Percentiles rank a stretch among this genome's conserved stretches.
phyloP scores from a whole-genome alignment of 768 basidiomycete genomes.

The Hemileccinum rubropunctum region DNA sequence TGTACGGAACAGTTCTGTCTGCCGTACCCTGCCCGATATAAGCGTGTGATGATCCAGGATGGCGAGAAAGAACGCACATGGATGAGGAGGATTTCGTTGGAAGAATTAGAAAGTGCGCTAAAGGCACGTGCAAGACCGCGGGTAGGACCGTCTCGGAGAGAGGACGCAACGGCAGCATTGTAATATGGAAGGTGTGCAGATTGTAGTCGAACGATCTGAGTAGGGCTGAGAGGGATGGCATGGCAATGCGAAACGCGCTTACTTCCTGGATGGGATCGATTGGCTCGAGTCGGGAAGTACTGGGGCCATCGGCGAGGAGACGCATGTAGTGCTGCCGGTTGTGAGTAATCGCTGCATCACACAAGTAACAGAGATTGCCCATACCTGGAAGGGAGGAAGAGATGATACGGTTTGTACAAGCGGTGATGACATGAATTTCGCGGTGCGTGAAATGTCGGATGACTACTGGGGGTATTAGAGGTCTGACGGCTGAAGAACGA shows the following conservation, averaged over 20 bases:
- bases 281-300: slow-evolving; percentile 12
- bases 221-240: neutral
- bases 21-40: slow-evolving; percentile 28
- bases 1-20: slow-evolving; percentile 33
- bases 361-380: slow-evolving; percentile 18
- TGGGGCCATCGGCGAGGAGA: slow-evolving; percentile 41
- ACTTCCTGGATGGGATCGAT: slow-evolving; percentile 45
- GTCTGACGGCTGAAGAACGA: neutral
- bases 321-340: slow-evolving; percentile 48
- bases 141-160: slow-evolving; percentile 68
- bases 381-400: slow-evolving; percentile 58
- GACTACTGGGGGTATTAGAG: slow-evolving; percentile 37
- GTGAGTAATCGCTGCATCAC: neutral
- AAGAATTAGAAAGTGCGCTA: slow-evolving; percentile 43
- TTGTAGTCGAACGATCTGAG: slow-evolving; percentile 70
- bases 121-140: slow-evolving; percentile 60
- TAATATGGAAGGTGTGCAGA: slow-evolving; percentile 74
- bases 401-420: slow-evolving; percentile 66
- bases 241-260: neutral
- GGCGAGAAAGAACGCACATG: slow-evolving; percentile 43
- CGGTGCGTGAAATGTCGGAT: slow-evolving; percentile 65
- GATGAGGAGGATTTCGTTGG: slow-evolving; percentile 56
- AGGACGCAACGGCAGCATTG: slow-evolving; percentile 75
- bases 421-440: slow-evolving; percentile 77
- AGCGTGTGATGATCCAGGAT: neutral